Percentiles rank a stretch among this genome's conserved stretches.
Evolutionary conservation across 106 monocot genomes (phyloP).

Genomic region (Cymbidium sinense): DNA sequence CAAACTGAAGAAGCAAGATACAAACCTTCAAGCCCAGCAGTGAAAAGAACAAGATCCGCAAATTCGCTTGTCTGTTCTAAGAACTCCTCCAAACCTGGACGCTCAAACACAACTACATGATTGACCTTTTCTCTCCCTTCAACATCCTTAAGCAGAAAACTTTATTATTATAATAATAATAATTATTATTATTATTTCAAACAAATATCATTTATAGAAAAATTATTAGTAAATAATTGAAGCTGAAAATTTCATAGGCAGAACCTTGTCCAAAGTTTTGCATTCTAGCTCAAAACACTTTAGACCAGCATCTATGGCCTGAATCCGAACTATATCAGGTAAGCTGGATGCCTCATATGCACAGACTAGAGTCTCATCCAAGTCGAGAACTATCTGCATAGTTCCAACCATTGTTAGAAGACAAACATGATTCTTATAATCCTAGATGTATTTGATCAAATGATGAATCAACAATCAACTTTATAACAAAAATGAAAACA

Average conservation of each 20-base stretch:
- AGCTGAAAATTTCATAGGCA: not conserved
- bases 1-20: not conserved
- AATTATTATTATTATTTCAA: not conserved
- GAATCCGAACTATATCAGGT: slow-evolving; percentile 48
- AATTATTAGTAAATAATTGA: not conserved
- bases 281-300: slow-evolving; percentile 91
- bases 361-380: slow-evolving; percentile 95
- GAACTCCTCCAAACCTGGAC: slow-evolving; percentile 68
- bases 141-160: slow-evolving; percentile 27
- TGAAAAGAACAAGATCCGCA: slow-evolving; percentile 65
- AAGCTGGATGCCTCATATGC: slow-evolving; percentile 86
- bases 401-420: not conserved
- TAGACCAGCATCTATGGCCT: slow-evolving; percentile 80
- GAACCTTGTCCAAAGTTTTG: slow-evolving; percentile 61
- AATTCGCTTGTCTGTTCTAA: slow-evolving; percentile 47
- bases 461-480: not conserved
- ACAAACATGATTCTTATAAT: not conserved
- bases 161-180: no score
- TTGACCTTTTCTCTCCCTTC: slow-evolving; percentile 62
- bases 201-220: not conserved
- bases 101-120: slow-evolving; percentile 67
- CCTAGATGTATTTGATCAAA: not conserved
- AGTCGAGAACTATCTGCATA: slow-evolving; percentile 79
- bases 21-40: slow-evolving; percentile 85
- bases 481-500: not conserved